Conservation (phyloP, 2,329 filamentous ascomycete species). For the Phoma sp. region DNA sequence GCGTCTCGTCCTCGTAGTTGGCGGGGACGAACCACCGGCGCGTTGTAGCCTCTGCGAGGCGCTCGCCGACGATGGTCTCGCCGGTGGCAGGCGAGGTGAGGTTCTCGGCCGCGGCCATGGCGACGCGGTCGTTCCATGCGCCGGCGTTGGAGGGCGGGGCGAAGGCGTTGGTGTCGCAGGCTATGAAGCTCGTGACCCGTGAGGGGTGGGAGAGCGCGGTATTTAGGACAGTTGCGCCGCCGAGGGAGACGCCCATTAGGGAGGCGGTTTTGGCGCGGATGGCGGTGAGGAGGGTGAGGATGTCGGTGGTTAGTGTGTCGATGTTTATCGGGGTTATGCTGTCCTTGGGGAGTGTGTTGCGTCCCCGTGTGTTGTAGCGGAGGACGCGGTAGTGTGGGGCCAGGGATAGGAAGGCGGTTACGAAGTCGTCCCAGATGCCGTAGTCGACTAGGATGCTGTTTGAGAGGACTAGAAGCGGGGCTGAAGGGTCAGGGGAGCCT, state of each 20-base stretch:
- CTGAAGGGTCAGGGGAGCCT: slow-evolving; percentile 69
- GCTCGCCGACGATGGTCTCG: slow-evolving; percentile 64
- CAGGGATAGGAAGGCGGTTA: slow-evolving; percentile 64
- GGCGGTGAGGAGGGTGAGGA: slow-evolving; percentile 69
- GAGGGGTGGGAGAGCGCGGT: slow-evolving; percentile 71
- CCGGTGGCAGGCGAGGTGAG: slow-evolving; percentile 42
- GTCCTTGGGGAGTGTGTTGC: slow-evolving; percentile 56
- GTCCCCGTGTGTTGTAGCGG: slow-evolving; percentile 78
- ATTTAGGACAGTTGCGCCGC: slow-evolving; percentile 78
- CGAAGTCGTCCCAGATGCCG: slow-evolving; percentile 80
- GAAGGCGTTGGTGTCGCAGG: slow-evolving; percentile 79
- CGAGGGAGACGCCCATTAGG: slow-evolving; percentile 79
- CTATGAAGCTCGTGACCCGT: slow-evolving; percentile 67
- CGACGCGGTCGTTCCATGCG: slow-evolving; percentile 80
- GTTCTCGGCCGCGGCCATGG: slow-evolving; percentile 65
- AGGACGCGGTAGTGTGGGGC: slow-evolving; percentile 73
- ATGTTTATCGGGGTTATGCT: slow-evolving; percentile 58
- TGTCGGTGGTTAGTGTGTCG: slow-evolving; percentile 71
- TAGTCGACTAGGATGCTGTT: slow-evolving; percentile 82
- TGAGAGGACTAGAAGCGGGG: slow-evolving; percentile 75
- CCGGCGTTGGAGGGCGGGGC: slow-evolving; percentile 76
- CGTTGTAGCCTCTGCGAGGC: slow-evolving; percentile 74
- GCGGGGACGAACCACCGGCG: slow-evolving; percentile 73
- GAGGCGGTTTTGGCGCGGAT: slow-evolving; percentile 71
- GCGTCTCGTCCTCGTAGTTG: slow-evolving; percentile 61